A percentile compares a stretch with the other conserved stretches of the same genome.
These are phyloP conservation scores for Wickerhamiella brachini DNA, from an alignment of 805 yeast species.

Conservation along the genomic window DNA sequence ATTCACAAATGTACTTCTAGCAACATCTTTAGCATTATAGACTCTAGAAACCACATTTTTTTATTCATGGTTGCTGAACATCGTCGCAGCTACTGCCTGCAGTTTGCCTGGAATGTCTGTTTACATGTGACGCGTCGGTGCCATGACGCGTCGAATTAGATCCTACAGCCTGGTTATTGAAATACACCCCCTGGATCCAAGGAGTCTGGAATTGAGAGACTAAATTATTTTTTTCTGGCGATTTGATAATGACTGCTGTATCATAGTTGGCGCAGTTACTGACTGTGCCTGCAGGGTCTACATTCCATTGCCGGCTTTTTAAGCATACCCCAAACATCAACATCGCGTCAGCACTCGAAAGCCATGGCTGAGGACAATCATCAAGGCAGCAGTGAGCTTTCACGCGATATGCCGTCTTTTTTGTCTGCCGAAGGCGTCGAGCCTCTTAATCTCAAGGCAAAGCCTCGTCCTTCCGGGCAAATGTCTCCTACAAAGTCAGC, in stretches of 20 bases:
- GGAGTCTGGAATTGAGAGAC: too few relatives aligned
- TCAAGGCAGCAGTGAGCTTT: neutral
- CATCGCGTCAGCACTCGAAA: neutral
- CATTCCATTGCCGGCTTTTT: neutral
- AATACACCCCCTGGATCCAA: too few relatives aligned
- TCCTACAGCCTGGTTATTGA: too few relatives aligned
- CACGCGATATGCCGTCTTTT: neutral
- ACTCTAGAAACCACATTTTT: too few relatives aligned
- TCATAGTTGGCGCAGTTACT: neutral
- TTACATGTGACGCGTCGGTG: neutral
- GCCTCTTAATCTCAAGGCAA: neutral
- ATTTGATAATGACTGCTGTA: neutral
- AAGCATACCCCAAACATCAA: neutral
- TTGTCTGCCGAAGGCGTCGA: neutral
- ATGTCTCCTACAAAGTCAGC: slow-evolving; percentile 12
- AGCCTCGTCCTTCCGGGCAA: neutral
- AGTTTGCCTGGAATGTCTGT: neutral
- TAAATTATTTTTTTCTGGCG: neutral
- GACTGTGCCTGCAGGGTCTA: neutral
- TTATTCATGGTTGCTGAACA: too few relatives aligned
- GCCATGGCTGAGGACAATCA: neutral
- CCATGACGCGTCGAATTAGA: neutral
- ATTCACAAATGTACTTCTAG: too few relatives aligned
- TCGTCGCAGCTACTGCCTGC: too few relatives aligned
- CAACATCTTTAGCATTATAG: neutral